Evolutionary conservation across 2,329 filamentous ascomycete species (phyloP).

Genomic region (Fusarium denticulatum): DNA sequence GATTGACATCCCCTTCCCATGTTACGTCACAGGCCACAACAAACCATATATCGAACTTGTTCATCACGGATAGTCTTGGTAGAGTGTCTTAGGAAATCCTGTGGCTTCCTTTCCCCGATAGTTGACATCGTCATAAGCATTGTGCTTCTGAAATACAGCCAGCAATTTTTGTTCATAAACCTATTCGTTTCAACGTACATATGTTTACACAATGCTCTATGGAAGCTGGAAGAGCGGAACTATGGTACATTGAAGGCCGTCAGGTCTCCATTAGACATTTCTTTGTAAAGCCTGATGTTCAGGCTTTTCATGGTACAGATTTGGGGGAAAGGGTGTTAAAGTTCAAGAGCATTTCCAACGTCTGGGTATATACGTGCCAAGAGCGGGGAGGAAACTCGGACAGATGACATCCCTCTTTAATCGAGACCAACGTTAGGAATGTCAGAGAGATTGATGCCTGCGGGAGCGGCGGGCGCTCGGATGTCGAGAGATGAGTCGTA

Average conservation of each 20-base stretch:
- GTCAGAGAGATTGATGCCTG: conserved; percentile 57
- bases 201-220: conserved; percentile 57
- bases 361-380: conserved; percentile 32
- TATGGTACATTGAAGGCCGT: conserved; percentile 54
- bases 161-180: conserved; percentile 47
- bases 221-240: conserved; percentile 50
- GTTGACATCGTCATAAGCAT: conserved; percentile 18
- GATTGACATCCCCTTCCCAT: background rate
- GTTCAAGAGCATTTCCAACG: conserved; percentile 33
- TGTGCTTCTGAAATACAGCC: conserved; percentile 47
- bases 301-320: conserved; percentile 24
- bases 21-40: background rate
- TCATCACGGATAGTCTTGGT: background rate
- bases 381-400: conserved; percentile 31
- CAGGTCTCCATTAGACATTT: conserved; percentile 42
- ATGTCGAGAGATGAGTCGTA: conserved; percentile 81
- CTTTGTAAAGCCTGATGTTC: conserved; percentile 27
- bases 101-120: background rate
- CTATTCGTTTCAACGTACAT: conserved; percentile 49
- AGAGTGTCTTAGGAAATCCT: background rate
- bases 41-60: background rate
- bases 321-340: conserved; percentile 13
- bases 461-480: conserved; percentile 51
- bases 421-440: conserved; percentile 65
- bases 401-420: conserved; percentile 49